Conservation (phyloP, 2,329 filamentous ascomycete genomes). For the Nannizziopsis barbatae region DNA sequence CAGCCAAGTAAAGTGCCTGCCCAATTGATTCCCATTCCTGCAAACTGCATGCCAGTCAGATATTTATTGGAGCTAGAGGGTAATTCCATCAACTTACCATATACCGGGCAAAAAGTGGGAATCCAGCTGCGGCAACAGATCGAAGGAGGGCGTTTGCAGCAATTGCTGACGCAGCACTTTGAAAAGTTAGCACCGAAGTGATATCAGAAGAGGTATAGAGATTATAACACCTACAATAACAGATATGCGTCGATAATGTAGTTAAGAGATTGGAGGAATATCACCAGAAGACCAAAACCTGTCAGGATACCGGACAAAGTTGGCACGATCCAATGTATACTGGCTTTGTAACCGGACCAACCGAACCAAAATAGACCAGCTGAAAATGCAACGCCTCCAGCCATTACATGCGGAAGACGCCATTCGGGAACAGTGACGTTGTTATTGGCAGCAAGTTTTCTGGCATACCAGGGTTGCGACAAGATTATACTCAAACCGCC, state of each 20-base stretch:
- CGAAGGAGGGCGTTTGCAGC: conserved; percentile 42
- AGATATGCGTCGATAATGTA: conserved; percentile 33
- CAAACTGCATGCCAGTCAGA: conserved; percentile 19
- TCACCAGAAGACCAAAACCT: conserved; percentile 39
- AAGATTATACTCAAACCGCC: conserved; percentile 33
- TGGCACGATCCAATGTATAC: conserved; percentile 33
- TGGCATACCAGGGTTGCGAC: conserved; percentile 31
- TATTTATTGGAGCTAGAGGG: not conserved
- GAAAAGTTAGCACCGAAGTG: not conserved
- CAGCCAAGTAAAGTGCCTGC: conserved; percentile 25
- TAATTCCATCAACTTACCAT: conserved; percentile 18
- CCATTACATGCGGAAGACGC: conserved; percentile 38
- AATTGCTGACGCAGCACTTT: conserved; percentile 40
- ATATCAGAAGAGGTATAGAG: not conserved
- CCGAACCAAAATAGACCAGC: conserved; percentile 36
- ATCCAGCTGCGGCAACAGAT: conserved; percentile 31
- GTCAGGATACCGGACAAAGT: conserved; percentile 35
- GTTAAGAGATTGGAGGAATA: conserved; percentile 40
- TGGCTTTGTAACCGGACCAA: conserved; percentile 29
- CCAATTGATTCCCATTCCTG: conserved; percentile 24
- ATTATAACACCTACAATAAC: conserved; percentile 20
- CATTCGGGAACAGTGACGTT: conserved; percentile 31
- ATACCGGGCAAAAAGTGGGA: conserved; percentile 28
- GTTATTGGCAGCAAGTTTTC: conserved; percentile 26
- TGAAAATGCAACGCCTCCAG: conserved; percentile 37